Evolutionary conservation across 106 monocot species (phyloP).

Genomic region (Dendrobium chrysotoxum): DNA sequence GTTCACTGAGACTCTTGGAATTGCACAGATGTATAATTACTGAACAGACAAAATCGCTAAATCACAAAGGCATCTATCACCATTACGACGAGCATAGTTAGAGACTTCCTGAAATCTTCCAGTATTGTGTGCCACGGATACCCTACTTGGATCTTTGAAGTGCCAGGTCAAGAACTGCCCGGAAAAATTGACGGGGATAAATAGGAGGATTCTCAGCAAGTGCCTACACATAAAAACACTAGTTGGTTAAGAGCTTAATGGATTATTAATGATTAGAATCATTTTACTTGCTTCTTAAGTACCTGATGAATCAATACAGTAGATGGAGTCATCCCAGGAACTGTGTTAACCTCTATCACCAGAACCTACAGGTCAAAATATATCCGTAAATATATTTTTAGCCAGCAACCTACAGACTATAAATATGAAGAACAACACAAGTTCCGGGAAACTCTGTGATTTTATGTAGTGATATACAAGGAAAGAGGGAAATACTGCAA

Average conservation of each 20-base stretch:
- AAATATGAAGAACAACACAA: not conserved
- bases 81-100: no score
- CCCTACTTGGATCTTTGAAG: constrained; percentile 30
- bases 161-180: constrained; percentile 58
- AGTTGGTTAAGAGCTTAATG: not conserved
- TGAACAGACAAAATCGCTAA: no score
- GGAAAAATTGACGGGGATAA: constrained; percentile 63
- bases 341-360: constrained; percentile 88
- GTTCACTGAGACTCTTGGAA: no score
- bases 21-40: no score
- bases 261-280: not conserved
- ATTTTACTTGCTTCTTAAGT: not conserved
- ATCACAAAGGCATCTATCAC: no score
- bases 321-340: constrained; percentile 95
- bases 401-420: not conserved
- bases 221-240: constrained; percentile 33
- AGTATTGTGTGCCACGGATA: no score
- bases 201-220: constrained; percentile 76
- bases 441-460: not conserved
- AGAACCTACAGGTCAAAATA: constrained; percentile 38
- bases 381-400: not conserved
- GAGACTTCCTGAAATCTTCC: no score
- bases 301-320: constrained; percentile 96
- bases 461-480: not conserved
- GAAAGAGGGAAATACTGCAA: not conserved